Base-by-base conservation (phyloP, 1,139 yeast genomes). In the Sugiyamaella castrensis region DNA sequence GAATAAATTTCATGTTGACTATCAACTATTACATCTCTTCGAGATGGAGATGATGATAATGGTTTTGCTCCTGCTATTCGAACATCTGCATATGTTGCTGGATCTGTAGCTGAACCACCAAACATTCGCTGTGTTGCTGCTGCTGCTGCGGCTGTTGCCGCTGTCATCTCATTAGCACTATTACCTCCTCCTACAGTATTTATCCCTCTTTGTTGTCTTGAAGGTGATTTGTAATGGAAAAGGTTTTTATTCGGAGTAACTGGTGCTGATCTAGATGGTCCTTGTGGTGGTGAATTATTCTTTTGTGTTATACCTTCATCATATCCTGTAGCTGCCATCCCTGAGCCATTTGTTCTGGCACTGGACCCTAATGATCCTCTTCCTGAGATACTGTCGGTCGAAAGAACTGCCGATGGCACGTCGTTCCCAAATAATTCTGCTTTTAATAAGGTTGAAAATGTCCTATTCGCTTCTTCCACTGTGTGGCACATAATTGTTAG, bases 371-470 rank as follows among this genome's bases (percentile, higher is more conserved):
- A 31, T 2, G 39, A 16, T 19, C 24, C 24, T 32, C 47, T 36
- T 31, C 46, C 48, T 15, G 47, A 24, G n/a, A 19, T 19, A 5
- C 32, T 19, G 15, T n/a, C 16, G 8, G 49, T 37, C 12, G 57
- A 35, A 5, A 69, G 61, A 1, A 78, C 68, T 2, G 80, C 78
- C 67, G 74, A 72, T 1, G 89, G 88, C 1, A 85, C 81, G 52
- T 85, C 80, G 61, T 85, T 94, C 8, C 98, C 98, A 72, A 92
- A 92, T 37, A 92, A 71, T 65, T 92, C 99, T 29, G 95, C 88
- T 60, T 87, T 86, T 37, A 92, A 70, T 5, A 94, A 85, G 0
- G 94, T 81, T 43, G 91, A 83, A 66, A 91, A 94, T 0, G 96
- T 87, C 56, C 85, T 72, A 63, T 87, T 87, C 2, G 97, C 96